A percentile compares a stretch with the other conserved stretches of the same genome.
These are phyloP conservation scores for Lathyrus oleraceus DNA, from an alignment of 306 rosid genomes.

Conservation along the genomic window DNA sequence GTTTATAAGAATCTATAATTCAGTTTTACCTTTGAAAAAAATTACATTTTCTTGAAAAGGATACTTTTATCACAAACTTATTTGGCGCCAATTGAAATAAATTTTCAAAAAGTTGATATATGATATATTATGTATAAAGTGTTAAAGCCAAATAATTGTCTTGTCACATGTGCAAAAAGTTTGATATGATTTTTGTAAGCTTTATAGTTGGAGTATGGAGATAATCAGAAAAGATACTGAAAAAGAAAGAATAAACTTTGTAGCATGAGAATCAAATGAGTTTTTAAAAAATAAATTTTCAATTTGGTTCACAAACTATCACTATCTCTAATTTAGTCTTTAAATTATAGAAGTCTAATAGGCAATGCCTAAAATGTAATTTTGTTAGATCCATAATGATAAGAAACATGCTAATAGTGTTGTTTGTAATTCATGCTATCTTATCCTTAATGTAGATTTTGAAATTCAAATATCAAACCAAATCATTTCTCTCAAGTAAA, in stretches of 20 bases:
- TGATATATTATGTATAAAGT: neutral
- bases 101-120: neutral
- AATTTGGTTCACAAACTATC: neutral
- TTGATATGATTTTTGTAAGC: slow-evolving; percentile 14
- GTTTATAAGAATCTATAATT: too few relatives aligned
- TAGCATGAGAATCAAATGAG: neutral
- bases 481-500: slow-evolving; percentile 18
- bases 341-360: neutral
- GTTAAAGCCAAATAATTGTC: slow-evolving; percentile 16
- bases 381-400: too few relatives aligned
- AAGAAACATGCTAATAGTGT: too few relatives aligned
- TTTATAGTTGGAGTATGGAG: slow-evolving; percentile 17
- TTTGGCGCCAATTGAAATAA: neutral
- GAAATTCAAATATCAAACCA: slow-evolving; percentile 31
- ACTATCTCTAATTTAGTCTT: neutral
- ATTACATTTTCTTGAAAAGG: neutral
- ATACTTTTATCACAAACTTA: neutral
- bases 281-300: neutral
- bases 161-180: slow-evolving; percentile 27
- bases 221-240: neutral
- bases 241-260: neutral
- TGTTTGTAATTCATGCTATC: neutral
- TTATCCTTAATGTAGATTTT: slow-evolving; percentile 5
- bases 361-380: too few relatives aligned
- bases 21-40: neutral